These are phyloP conservation scores for Entomortierella lignicola DNA, from an alignment of 192 early-diverging fungal species.

Conservation along the genomic window DNA sequence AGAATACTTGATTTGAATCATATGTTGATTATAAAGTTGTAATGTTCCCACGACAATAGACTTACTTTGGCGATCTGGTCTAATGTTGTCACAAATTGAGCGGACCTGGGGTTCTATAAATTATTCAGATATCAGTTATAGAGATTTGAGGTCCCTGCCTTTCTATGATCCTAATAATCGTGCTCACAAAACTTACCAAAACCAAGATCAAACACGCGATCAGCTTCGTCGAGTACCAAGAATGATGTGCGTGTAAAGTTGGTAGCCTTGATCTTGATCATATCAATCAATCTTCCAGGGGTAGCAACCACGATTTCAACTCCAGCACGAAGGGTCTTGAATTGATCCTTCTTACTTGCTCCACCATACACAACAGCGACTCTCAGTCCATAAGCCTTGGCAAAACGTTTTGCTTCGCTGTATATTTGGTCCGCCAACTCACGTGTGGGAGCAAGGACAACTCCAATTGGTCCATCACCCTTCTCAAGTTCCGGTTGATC, in stretches of 20 bases:
- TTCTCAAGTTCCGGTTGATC: slow-evolving; percentile 79
- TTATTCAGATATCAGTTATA: no score
- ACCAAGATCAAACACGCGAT: slow-evolving; percentile 95
- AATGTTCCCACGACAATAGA: no score
- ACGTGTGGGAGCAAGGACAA: slow-evolving; percentile 82
- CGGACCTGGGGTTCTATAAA: slow-evolving; percentile 76
- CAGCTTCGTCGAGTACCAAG: slow-evolving; percentile 96
- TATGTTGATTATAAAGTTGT: no score
- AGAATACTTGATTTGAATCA: no score
- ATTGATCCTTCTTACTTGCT: slow-evolving; percentile 85
- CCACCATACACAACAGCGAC: slow-evolving; percentile 83
- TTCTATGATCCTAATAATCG: no score
- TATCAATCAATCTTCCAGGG: slow-evolving; percentile 88
- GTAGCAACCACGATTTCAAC: slow-evolving; percentile 87
- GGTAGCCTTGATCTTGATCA: slow-evolving; percentile 90
- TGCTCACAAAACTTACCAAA: slow-evolving; percentile 76
- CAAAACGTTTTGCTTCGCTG: slow-evolving; percentile 82
- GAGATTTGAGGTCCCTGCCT: no score
- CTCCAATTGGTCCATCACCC: slow-evolving; percentile 85
- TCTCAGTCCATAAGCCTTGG: slow-evolving; percentile 77
- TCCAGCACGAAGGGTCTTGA: slow-evolving; percentile 79
- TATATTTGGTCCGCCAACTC: slow-evolving; percentile 86
- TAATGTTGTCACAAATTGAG: slow-evolving; percentile 81
- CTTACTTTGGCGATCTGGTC: slow-evolving; percentile 85
- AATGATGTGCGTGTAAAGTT: slow-evolving; percentile 84